A percentile compares a stretch with the other conserved stretches of the same genome.
Conservation (phyloP, 1,139 yeast genomes). For the Barnettozyma hawaiiensis region DNA sequence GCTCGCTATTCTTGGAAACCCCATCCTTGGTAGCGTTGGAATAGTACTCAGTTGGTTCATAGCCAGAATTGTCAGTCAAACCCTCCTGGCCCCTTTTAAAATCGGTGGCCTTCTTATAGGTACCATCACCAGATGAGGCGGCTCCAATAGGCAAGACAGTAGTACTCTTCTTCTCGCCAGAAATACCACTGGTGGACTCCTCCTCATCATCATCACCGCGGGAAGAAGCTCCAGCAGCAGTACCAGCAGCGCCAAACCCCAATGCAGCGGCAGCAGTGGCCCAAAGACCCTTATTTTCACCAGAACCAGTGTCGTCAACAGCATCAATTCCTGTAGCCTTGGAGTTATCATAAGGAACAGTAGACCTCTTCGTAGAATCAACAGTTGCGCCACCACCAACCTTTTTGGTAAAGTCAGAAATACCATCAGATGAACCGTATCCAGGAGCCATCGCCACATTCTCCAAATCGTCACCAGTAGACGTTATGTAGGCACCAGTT, state of each 20-base stretch:
- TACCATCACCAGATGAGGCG: slow-evolving; percentile 17
- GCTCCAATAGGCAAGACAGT: slow-evolving; percentile 20
- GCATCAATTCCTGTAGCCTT: slow-evolving; percentile 2
- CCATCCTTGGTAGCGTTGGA: slow-evolving; percentile 12
- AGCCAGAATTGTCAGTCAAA: slow-evolving; percentile 16
- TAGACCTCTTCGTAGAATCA: neutral
- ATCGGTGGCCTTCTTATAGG: slow-evolving; percentile 13
- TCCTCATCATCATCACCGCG: neutral
- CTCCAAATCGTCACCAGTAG: neutral
- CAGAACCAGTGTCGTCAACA: neutral
- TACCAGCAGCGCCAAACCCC: slow-evolving; percentile 19
- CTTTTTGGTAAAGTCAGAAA: neutral
- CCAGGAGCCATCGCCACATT: neutral
- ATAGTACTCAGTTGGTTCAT: slow-evolving; percentile 19
- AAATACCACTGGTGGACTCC: slow-evolving; percentile 1
- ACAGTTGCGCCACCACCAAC: neutral
- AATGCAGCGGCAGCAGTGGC: slow-evolving; percentile 22
- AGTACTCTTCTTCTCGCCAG: neutral
- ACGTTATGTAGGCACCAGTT: neutral
- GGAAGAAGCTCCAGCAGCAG: slow-evolving; percentile 9
- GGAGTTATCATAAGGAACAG: slow-evolving; percentile 2
- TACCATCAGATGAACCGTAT: neutral
- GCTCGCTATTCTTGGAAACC: neutral
- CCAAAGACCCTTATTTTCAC: slow-evolving; percentile 9
- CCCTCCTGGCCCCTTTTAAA: slow-evolving; percentile 14